Base-by-base conservation (phyloP, 1,284 basidiomycete species). In the Sanghuangporus baumii region DNA sequence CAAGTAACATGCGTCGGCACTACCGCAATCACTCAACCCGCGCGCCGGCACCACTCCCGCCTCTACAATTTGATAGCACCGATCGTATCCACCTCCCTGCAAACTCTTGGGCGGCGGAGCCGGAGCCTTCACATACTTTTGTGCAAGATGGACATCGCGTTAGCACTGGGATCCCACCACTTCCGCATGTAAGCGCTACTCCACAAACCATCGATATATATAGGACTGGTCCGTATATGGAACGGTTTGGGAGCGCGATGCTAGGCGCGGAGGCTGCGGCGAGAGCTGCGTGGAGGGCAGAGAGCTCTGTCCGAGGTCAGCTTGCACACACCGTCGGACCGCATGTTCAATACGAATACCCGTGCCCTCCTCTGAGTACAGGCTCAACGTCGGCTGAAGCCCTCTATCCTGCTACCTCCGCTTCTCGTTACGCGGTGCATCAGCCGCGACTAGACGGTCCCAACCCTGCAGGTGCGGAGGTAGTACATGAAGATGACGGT, bases 1-100 rank as follows among this genome's bases (percentile, higher is more conserved):
- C 76, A 65, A 77, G 75, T n/a, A 78, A 79, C 68, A 77, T 79
- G 77, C 74, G 77, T 37, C 70, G 77, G 20, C 77, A 79, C 67
- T 74, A 74, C 63, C 71, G 76, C 38, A 75, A 73, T 66, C 76
- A 78, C 54, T 57, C 70, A 37, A 59, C 59, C 34, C 54, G 46
- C 36, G 40, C 55, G 2, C 56, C 47, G 16, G 47, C 56, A 9
- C 46, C 57, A 26, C 61, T 41, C 26, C 36, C 56, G 23, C 40
- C 23, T 31, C 26, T 31, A 31, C 26, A 31, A 31, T 31, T 31
- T 2, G 36, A 61, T 14, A 38, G 23, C 51, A 41, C 12, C 40
- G 40, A 9, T 31, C 26, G 26, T 3, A 31, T 31, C 26, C 26
- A 31, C 26, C 26, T 31, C 3, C 26, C 26, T 31, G 26, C 26